Evolutionary conservation across 176 grass and related monocot genomes (phyloP), one percentile per base, ranked within the genome.

Genomic region (Musa beccarii): DNA sequence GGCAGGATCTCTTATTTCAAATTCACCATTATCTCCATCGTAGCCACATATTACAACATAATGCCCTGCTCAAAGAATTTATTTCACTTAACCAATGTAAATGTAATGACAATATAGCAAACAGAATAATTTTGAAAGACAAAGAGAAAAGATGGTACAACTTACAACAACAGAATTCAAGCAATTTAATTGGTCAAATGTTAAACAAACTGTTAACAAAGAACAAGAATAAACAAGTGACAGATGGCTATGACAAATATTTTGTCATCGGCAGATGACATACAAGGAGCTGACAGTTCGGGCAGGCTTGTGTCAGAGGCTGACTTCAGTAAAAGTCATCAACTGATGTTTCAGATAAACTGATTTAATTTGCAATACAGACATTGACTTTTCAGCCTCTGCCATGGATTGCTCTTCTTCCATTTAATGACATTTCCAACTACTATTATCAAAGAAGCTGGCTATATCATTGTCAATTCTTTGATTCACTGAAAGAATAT

Each of bases 1-100:
- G 77, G 95, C 90, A 34, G 95, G 95, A 82, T 98, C 95, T 82
- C 95, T 89, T 85, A 99, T 99, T 83, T 99, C 95, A 91, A 99
- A 99, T 86, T 99, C 86, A 54, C 72, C 81, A 72, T 80, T 73
- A 73, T 90, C 88, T 56, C 86, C 82, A 87, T 98, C 90, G 77
- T 90, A 98, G 26, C 95, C 95, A 81, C 95, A 98, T 84, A 98
- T 91, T 64, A 98, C 76, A 59, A 98, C 78, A 89, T 98, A 98
- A 74, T 98, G 95, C 28, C 94, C 94, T 97, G 80, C 52, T 61
- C 10, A 24, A 77, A 77, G 43, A 1, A 53, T 10, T 24, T 52
- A 66, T 11, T 24, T 63, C 7, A 49, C 11, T 26, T 14, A 52
- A 43, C 34, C 34, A 43, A 43, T 43, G 6, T 43, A 21, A 52